phyloP scores from a whole-genome alignment of 2,329 filamentous ascomycete species.

The Penicillium expansum region DNA sequence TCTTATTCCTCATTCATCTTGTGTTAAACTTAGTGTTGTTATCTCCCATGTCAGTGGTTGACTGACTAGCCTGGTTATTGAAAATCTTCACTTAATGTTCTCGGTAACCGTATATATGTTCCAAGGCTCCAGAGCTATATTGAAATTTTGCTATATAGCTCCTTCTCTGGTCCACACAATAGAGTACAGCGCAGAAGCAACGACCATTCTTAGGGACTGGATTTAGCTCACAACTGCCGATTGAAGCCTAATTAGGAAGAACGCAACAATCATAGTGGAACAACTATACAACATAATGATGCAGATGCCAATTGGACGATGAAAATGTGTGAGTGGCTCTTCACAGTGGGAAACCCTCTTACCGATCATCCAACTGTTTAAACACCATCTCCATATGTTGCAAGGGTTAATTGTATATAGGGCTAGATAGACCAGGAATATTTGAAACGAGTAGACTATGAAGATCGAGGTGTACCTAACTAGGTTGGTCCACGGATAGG shows the following conservation, averaged over 20 bases:
- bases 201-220: neutral
- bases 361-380: neutral
- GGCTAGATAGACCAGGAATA: neutral
- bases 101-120: neutral
- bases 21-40: constrained; percentile 8
- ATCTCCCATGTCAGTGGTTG: neutral
- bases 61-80: neutral
- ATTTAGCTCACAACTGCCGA: neutral
- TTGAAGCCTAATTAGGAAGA: neutral
- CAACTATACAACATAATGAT: neutral
- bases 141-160: neutral
- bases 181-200: neutral
- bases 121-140: neutral
- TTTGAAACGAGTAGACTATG: neutral
- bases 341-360: neutral
- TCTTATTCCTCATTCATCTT: constrained; percentile 10
- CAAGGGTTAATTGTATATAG: neutral
- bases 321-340: neutral
- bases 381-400: neutral
- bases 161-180: neutral
- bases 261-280: neutral
- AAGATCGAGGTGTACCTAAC: neutral
- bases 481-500: neutral
- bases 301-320: neutral
- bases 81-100: neutral